A percentile compares a stretch with the other conserved stretches of the same genome.
Conservation (phyloP, 768 basidiomycete genomes). For the Pisolithus albus region DNA sequence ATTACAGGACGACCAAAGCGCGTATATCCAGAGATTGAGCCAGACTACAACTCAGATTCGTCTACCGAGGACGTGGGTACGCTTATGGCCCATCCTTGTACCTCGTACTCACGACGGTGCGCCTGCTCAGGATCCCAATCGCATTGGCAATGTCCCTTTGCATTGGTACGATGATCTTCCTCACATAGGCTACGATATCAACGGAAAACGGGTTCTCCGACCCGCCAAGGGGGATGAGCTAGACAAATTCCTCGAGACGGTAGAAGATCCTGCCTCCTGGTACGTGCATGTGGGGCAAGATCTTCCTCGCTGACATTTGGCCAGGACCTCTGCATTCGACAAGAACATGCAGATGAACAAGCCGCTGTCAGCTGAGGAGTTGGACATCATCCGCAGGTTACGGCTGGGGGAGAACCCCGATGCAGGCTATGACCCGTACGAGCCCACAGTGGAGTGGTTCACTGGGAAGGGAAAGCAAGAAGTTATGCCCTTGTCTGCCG, state of each 20-base stretch:
- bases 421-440: slow-evolving; percentile 83
- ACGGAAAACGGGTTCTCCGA: slow-evolving; percentile 89
- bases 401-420: slow-evolving; percentile 91
- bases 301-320: background rate
- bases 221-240: slow-evolving; percentile 95
- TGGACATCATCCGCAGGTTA: slow-evolving; percentile 91
- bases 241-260: slow-evolving; percentile 91
- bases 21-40: slow-evolving; percentile 84
- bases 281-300: slow-evolving; percentile 27
- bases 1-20: slow-evolving; percentile 82
- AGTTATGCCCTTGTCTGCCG: slow-evolving; percentile 84
- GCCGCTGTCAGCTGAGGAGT: slow-evolving; percentile 80
- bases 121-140: slow-evolving; percentile 71
- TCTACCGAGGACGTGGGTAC: slow-evolving; percentile 81
- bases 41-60: slow-evolving; percentile 86
- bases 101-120: slow-evolving; percentile 6
- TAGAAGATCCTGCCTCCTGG: slow-evolving; percentile 91
- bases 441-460: slow-evolving; percentile 94
- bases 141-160: slow-evolving; percentile 89
- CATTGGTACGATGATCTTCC: slow-evolving; percentile 99
- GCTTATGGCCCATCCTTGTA: background rate
- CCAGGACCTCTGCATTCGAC: slow-evolving; percentile 89
- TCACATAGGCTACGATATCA: slow-evolving; percentile 95
- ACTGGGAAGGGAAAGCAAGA: slow-evolving; percentile 94
- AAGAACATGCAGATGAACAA: slow-evolving; percentile 80